Base-by-base conservation (phyloP, 2,329 filamentous ascomycete genomes). In the Sarocladiaceae sp. region DNA sequence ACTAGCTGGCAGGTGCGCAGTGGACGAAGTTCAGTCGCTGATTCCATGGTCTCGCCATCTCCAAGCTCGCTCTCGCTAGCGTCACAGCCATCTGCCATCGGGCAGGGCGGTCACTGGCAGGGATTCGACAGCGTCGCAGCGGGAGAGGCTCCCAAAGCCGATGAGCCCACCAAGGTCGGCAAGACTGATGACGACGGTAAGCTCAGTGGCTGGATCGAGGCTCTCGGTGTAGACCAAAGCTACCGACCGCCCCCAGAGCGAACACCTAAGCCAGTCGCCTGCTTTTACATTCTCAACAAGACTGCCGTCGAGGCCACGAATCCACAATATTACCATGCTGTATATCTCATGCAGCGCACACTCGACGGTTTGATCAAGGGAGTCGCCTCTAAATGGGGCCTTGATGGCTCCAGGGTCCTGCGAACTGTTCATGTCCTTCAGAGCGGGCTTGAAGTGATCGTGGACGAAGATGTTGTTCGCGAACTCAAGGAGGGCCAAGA, bases 401-500 rank as follows among this genome's bases (percentile, higher is more conserved):
- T 97, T 39, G 87, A 96, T 49, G 72, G 85, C 1, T 74, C 75
- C 2, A 80, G 77, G 48, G 78, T 96, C 6, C 68, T 81, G 1
- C 82, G 85, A 27, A 82, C 83, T 1, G 70, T 95, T 4, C 86
- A 81, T 46, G 70, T 89, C 44, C 83, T 87, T 33, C 73, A 81
- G 12, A 81, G 82, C 51, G 88, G 88, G 0, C 66, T 96, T 2
- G 81, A 89, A 55, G 81, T 97, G 45, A 80, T 94, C 57, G 76
- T 97, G 54, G 93, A 97, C 56, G 89, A 97, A 57, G 89, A 96
- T 50, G 83, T 94, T 39, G 79, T 97, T 24, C 77, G 78, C 34
- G 85, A 91, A 61, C 71, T 97, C 43, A 78, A 81, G 2, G 93
- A 98, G 66, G 90, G 89, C 24, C 88, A 97, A 62, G 91, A 95